Conservation (phyloP, 129 eudicot species). For the Pseudognaphalium luteoalbum region DNA sequence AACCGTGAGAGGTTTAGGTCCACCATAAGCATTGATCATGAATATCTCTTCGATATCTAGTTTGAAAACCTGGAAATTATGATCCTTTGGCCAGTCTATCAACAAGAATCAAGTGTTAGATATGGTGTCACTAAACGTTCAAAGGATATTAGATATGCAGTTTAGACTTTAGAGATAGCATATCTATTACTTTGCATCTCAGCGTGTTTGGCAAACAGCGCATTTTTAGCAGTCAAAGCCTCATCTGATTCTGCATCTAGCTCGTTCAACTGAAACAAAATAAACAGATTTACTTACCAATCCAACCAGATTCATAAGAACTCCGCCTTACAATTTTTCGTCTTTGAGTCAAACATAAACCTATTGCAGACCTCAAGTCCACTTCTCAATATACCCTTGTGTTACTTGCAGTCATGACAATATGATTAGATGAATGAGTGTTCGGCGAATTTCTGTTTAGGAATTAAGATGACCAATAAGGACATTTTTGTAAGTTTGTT, state of each 20-base stretch:
- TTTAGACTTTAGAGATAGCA: no score
- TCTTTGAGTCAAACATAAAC: not conserved
- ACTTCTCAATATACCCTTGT: not conserved
- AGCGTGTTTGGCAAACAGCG: slow-evolving; percentile 80
- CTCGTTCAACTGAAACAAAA: slow-evolving; percentile 55
- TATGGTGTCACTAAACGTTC: not conserved
- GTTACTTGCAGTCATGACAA: no score
- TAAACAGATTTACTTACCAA: not conserved
- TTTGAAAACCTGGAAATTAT: slow-evolving; percentile 73
- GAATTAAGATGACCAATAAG: no score
- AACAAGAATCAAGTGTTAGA: slow-evolving; percentile 17
- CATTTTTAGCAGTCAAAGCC: slow-evolving; percentile 58
- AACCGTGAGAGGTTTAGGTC: slow-evolving; percentile 90
- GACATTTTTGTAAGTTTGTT: no score
- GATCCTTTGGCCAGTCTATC: slow-evolving; percentile 89
- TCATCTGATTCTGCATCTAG: slow-evolving; percentile 54
- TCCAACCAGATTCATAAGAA: not conserved
- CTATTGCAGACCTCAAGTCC: not conserved
- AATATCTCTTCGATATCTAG: slow-evolving; percentile 77
- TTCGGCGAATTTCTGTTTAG: no score
- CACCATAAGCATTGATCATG: slow-evolving; percentile 86
- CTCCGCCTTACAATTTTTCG: not conserved
- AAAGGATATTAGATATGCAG: no score
- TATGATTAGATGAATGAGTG: no score
- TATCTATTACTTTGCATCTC: slow-evolving; percentile 64